Base-by-base conservation (phyloP, 257 asterid species). In the Salvia splendens region DNA sequence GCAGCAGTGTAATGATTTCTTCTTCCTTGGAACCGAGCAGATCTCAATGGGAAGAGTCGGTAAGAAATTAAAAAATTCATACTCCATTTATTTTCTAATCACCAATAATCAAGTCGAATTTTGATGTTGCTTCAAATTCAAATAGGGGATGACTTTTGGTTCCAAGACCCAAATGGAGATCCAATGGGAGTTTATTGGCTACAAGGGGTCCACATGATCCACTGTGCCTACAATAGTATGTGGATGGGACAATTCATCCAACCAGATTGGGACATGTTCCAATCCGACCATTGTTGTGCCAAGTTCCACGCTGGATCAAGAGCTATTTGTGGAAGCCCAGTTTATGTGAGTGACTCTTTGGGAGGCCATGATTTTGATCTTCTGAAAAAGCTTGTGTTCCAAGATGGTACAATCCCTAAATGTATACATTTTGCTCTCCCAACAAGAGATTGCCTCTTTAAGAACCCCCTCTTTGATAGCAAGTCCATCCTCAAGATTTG, bases 251-350 rank as follows among this genome's bases (percentile, higher is more conserved):
- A 88, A 47, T 67, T 88, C 65, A 82, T 88, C 80, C 91, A 84
- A 20, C 96, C 96, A 12, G 94, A 88, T 60, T 88, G 96, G 91
- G 96, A 88, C 79, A 88, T 88, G 94, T 88, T 88, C 52, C 96
- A 88, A 58, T 77, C 94, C 0, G 91, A 88, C 61, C 96, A 88
- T 76, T 35, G 78, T 8, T 81, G 89, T 20, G 94, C 96, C 3
- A 88, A 84, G 50, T 88, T 88, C 32, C 96, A 88, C 50, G 91
- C 94, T 0, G 96, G 91, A 3, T 88, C 94, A 24, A 78, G 96
- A 72, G 96, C 96, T 40, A 88, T 88, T 3, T 88, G 91, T 61
- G 96, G 96, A 0, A 91, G 96, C 0, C 94, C 94, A 1, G 87
- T 88, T 8, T 88, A 88, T 51, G 96, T 86, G 4, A 88, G 96